A percentile compares a stretch with the other conserved stretches of the same genome.
Conservation (phyloP, 805 yeast genomes). For the Sugiyamaella marilandica region DNA sequence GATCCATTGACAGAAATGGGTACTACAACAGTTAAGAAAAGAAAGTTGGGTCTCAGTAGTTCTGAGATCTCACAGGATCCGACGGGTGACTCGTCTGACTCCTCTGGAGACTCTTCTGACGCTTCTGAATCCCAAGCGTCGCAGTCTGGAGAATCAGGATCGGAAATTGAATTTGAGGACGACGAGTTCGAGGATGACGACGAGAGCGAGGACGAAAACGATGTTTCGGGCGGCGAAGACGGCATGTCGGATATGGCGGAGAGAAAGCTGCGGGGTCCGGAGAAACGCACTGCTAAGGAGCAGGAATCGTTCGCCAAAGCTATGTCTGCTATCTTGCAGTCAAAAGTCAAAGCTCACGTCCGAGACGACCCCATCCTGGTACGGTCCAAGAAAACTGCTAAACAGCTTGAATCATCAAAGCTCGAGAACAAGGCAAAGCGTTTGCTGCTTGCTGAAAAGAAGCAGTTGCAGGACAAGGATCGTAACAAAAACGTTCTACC, state of each 20-base stretch:
- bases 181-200: conserved; percentile 10
- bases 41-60: too few species aligned
- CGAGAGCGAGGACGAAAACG: conserved; percentile 10
- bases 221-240: conserved; percentile 5
- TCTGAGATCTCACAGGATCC: too few species aligned
- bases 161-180: not conserved
- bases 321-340: conserved; percentile 73
- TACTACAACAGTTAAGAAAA: too few species aligned
- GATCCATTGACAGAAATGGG: not conserved
- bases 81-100: too few species aligned
- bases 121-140: not conserved
- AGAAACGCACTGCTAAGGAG: conserved; percentile 6
- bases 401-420: conserved; percentile 73
- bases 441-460: conserved; percentile 65
- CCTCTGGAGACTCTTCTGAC: not conserved
- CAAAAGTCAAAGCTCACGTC: conserved; percentile 83
- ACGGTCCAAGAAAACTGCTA: conserved; percentile 65
- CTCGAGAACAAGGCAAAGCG: conserved; percentile 79
- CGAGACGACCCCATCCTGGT: conserved; percentile 88
- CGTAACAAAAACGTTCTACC: conserved; percentile 69
- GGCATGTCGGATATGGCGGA: conserved; percentile 1
- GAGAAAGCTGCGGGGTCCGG: conserved; percentile 1
- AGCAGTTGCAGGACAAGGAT: conserved; percentile 56
- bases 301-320: conserved; percentile 70
- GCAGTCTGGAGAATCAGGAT: too few species aligned